phyloP scores from a whole-genome alignment of 371 early-diverging fungal species.

The Zychaea mexicana region DNA sequence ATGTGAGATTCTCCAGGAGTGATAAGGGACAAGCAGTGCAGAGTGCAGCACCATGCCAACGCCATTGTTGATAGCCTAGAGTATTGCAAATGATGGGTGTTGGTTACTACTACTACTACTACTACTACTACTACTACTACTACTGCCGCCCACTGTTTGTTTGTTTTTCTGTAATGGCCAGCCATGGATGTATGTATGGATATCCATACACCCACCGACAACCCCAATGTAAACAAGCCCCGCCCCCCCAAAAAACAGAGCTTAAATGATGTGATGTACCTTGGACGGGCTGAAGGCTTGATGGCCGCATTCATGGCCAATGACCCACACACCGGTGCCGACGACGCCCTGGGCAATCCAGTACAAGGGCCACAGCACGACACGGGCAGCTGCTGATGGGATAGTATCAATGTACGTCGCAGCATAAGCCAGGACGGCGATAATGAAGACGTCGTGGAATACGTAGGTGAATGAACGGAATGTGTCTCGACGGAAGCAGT shows the following conservation, averaged over 20 bases:
- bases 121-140: too few species aligned
- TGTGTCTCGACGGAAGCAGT: conserved; percentile 80
- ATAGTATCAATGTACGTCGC: conserved; percentile 71
- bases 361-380: conserved; percentile 73
- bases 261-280: conserved; percentile 16
- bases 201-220: too few species aligned
- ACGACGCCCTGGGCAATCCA: conserved; percentile 82
- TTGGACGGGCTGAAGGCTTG: conserved; percentile 80
- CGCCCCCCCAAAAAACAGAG: too few species aligned
- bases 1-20: conserved; percentile 74
- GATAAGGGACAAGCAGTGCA: conserved; percentile 84
- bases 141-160: too few species aligned
- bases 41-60: conserved; percentile 87
- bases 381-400: conserved; percentile 27
- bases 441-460: conserved; percentile 66
- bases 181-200: too few species aligned
- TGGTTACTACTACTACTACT: too few species aligned
- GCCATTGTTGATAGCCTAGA: conserved; percentile 64
- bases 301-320: conserved; percentile 91
- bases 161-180: too few species aligned
- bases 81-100: neutral
- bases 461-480: conserved; percentile 73
- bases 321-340: conserved; percentile 87
- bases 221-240: too few species aligned
- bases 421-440: conserved; percentile 59